A percentile compares a stretch with the other conserved stretches of the same genome.
Evolutionary conservation across 805 yeast species (phyloP).

Genomic region (Vanderwaltozyma polyspora): DNA sequence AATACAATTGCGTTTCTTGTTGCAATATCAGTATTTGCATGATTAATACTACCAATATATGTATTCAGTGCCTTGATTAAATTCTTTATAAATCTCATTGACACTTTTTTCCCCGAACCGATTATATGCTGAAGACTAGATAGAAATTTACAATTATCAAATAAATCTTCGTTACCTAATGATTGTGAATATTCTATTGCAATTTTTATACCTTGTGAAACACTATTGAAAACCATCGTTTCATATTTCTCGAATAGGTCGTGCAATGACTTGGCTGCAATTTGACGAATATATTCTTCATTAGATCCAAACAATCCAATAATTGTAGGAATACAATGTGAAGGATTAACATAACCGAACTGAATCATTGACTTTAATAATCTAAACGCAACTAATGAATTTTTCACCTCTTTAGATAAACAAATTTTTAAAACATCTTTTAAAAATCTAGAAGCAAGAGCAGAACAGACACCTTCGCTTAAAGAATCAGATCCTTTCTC

Average conservation of each 20-base stretch:
- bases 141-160: constrained; percentile 8
- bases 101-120: constrained; percentile 10
- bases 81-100: constrained; percentile 10
- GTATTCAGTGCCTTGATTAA: constrained; percentile 8
- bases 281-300: constrained; percentile 30
- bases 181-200: constrained; percentile 36
- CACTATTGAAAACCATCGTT: constrained; percentile 54
- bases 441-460: constrained; percentile 55
- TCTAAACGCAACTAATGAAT: constrained; percentile 40
- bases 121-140: constrained; percentile 10
- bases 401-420: constrained; percentile 33
- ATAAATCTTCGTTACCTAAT: constrained; percentile 4
- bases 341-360: constrained; percentile 68
- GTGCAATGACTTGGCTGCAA: constrained; percentile 43
- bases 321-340: constrained; percentile 53
- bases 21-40: constrained; percentile 3
- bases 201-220: constrained; percentile 48
- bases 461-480: constrained; percentile 65
- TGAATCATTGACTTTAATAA: constrained; percentile 46
- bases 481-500: constrained; percentile 30
- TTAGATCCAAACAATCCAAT: constrained; percentile 57
- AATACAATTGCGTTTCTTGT: constrained; percentile 11
- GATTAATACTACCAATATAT: constrained; percentile 5
- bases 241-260: constrained; percentile 57
- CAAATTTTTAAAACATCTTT: constrained; percentile 39